Evolutionary conservation across 805 yeast species (phyloP).

Genomic region (Teunomyces kruisii): DNA sequence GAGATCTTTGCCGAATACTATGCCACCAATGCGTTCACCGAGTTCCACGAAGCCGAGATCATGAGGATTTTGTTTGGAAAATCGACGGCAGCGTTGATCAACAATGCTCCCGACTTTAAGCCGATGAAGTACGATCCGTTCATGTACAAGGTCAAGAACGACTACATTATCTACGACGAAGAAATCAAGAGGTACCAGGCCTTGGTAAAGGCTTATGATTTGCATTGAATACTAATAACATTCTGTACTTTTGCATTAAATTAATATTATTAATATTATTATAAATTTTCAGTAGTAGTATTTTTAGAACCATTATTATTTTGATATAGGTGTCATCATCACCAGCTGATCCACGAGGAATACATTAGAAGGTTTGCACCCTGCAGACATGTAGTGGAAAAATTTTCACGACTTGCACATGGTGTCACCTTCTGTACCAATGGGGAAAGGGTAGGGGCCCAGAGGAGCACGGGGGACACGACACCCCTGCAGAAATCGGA

Average conservation of each 20-base stretch:
- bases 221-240: not conserved
- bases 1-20: conserved; percentile 30
- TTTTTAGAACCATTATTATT: too few species aligned
- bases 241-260: not conserved
- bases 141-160: conserved; percentile 17
- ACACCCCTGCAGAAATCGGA: too few species aligned
- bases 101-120: conserved; percentile 24
- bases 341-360: too few species aligned
- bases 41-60: conserved; percentile 34
- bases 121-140: conserved; percentile 31
- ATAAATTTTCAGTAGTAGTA: too few species aligned
- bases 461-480: too few species aligned
- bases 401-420: too few species aligned
- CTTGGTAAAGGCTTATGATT: not conserved
- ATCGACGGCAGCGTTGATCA: conserved; percentile 13
- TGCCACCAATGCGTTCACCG: conserved; percentile 28
- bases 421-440: too few species aligned
- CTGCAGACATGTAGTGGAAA: too few species aligned
- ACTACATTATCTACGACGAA: conserved; percentile 24
- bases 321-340: too few species aligned
- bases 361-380: too few species aligned
- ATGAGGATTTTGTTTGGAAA: conserved; percentile 19
- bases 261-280: too few species aligned
- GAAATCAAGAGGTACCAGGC: conserved; percentile 20
- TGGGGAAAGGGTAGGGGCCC: too few species aligned